phyloP scores from a whole-genome alignment of 2,329 filamentous ascomycete species.

The Bipolaris oryzae region DNA sequence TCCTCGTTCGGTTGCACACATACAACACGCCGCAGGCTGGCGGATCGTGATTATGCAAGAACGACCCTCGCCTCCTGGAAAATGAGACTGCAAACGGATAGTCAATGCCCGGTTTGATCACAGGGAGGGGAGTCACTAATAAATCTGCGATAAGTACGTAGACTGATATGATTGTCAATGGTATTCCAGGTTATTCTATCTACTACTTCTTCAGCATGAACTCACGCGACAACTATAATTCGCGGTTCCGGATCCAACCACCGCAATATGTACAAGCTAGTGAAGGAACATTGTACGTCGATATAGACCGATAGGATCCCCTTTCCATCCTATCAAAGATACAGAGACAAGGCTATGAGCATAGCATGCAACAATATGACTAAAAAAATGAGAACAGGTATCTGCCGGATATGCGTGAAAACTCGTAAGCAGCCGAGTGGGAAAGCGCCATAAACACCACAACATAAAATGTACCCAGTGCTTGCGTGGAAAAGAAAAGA shows the following conservation, averaged over 20 bases:
- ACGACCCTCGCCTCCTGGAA: not conserved
- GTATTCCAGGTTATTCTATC: slow-evolving; percentile 7
- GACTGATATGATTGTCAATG: not conserved
- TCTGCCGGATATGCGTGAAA: slow-evolving; percentile 18
- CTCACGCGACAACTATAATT: slow-evolving; percentile 10
- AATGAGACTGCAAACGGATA: not conserved
- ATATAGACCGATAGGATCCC: slow-evolving; percentile 14
- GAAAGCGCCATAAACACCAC: slow-evolving; percentile 16
- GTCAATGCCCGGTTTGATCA: not conserved
- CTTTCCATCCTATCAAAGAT: slow-evolving; percentile 8
- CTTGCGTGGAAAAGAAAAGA: slow-evolving; percentile 5
- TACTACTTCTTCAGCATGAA: slow-evolving; percentile 9
- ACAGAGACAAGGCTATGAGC: slow-evolving; percentile 3
- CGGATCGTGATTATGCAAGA: not conserved
- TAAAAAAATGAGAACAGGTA: slow-evolving; percentile 12
- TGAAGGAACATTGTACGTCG: slow-evolving; percentile 6
- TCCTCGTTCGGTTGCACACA: not conserved
- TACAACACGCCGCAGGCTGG: not conserved
- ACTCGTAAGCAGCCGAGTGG: slow-evolving; percentile 10
- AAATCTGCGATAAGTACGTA: not conserved
- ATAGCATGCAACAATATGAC: slow-evolving; percentile 12
- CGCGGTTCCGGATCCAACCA: slow-evolving; percentile 12
- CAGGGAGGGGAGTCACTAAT: not conserved
- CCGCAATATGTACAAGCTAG: slow-evolving; percentile 13
- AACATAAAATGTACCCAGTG: slow-evolving; percentile 9